These are phyloP conservation scores for Fusarium sp. DNA, from an alignment of 2,329 filamentous ascomycete genomes.

Conservation along the genomic window DNA sequence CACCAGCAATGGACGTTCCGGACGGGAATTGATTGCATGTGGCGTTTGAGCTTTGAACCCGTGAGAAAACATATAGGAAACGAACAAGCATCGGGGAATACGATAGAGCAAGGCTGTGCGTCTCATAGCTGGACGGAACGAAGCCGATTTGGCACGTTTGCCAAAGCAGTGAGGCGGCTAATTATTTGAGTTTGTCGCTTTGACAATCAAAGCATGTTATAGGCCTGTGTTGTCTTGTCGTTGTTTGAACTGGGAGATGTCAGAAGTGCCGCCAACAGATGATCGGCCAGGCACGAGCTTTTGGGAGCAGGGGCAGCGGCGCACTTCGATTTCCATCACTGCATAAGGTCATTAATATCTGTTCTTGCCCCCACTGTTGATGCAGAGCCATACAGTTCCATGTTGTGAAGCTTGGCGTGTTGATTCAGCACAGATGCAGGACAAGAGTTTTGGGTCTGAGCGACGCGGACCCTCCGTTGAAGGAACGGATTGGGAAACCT, in stretches of 20 bases:
- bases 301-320: constrained; percentile 24
- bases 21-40: constrained; percentile 12
- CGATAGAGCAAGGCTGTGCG: constrained; percentile 15
- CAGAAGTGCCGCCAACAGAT: constrained; percentile 8
- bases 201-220: constrained; percentile 5
- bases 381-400: constrained; percentile 20
- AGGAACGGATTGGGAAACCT: constrained; percentile 1
- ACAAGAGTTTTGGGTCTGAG: constrained; percentile 3
- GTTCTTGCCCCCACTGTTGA: constrained; percentile 3
- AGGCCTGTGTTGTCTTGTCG: neutral
- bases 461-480: constrained; percentile 11
- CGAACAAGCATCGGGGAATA: constrained; percentile 20
- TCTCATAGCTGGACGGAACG: constrained; percentile 10
- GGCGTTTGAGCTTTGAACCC: constrained; percentile 31
- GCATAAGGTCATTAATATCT: constrained; percentile 10
- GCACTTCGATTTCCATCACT: constrained; percentile 13
- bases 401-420: constrained; percentile 1
- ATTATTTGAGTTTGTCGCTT: constrained; percentile 4
- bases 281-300: neutral
- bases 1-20: constrained; percentile 17
- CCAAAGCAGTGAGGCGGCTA: neutral
- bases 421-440: constrained; percentile 13
- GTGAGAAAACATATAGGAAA: constrained; percentile 23
- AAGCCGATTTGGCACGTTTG: constrained; percentile 22
- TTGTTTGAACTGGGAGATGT: constrained; percentile 18